A percentile compares a stretch with the other conserved stretches of the same genome.
phyloP scores from a whole-genome alignment of 2,329 filamentous ascomycete genomes.

The Colletotrichum higginsianum region DNA sequence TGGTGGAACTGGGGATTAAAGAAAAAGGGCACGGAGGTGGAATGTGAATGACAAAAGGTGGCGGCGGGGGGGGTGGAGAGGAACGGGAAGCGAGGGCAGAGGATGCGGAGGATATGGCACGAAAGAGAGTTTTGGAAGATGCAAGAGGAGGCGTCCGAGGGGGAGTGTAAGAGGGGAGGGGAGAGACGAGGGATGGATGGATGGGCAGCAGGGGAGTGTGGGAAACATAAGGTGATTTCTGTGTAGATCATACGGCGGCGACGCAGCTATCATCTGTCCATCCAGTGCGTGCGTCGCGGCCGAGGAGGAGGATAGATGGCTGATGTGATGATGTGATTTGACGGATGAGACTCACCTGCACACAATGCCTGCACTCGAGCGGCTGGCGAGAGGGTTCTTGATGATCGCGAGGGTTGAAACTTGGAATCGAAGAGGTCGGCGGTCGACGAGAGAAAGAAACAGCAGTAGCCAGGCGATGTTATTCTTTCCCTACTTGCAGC shows the following conservation, averaged over 20 bases:
- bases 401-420: conserved; percentile 19
- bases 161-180: conserved; percentile 16
- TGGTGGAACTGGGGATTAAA: conserved; percentile 30
- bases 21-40: conserved; percentile 41
- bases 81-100: conserved; percentile 48
- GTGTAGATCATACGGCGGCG: conserved; percentile 59
- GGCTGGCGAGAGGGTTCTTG: conserved; percentile 34
- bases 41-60: conserved; percentile 39
- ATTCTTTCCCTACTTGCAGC: conserved; percentile 31
- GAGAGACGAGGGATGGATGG: conserved; percentile 37
- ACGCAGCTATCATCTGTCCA: neutral
- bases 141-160: conserved; percentile 26
- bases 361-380: conserved; percentile 44
- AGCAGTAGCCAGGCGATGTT: conserved; percentile 13
- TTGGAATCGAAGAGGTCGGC: neutral
- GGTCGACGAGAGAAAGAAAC: too few relatives aligned
- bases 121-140: conserved; percentile 47
- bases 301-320: neutral
- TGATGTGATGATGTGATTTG: neutral
- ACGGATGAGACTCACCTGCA: conserved; percentile 35
- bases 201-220: conserved; percentile 49
- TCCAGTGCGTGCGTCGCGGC: neutral
- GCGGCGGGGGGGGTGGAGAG: conserved; percentile 44
- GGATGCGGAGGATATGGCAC: conserved; percentile 30
- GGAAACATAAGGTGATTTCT: conserved; percentile 49